phyloP scores from a whole-genome alignment of 2,329 filamentous ascomycete species.

The Sordariomycetes sp. region DNA sequence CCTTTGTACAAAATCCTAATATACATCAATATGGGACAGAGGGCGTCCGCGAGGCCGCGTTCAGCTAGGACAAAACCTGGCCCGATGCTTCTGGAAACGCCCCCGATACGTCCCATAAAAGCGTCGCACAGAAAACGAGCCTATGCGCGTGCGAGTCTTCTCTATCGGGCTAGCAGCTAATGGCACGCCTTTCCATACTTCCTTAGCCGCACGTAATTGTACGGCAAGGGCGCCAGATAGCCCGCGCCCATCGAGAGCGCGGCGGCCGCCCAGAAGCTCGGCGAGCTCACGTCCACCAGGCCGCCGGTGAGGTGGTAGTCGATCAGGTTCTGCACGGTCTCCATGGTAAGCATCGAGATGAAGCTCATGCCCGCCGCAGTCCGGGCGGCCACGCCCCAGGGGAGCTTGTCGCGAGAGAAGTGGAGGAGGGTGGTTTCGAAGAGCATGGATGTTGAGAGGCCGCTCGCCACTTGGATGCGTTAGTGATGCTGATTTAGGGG shows the following conservation, averaged over 20 bases:
- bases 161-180: slow-evolving; percentile 12
- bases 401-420: slow-evolving; percentile 32
- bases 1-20: too few relatives aligned
- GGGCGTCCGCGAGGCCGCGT: too few relatives aligned
- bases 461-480: slow-evolving; percentile 31
- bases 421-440: slow-evolving; percentile 41
- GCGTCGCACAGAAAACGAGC: background rate
- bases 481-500: background rate
- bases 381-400: slow-evolving; percentile 32
- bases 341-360: slow-evolving; percentile 50
- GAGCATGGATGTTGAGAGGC: slow-evolving; percentile 37
- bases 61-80: too few relatives aligned
- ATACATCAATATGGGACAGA: too few relatives aligned
- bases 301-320: slow-evolving; percentile 46
- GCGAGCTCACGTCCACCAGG: slow-evolving; percentile 30
- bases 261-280: slow-evolving; percentile 41
- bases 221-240: slow-evolving; percentile 38
- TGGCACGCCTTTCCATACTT: slow-evolving; percentile 38
- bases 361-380: slow-evolving; percentile 49
- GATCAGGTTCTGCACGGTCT: slow-evolving; percentile 40
- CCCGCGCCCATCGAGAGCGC: slow-evolving; percentile 29
- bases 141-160: background rate
- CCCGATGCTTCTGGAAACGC: background rate
- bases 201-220: slow-evolving; percentile 37
- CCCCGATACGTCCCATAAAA: slow-evolving; percentile 13